Evolutionary conservation across 2,329 filamentous ascomycete species (phyloP).

Genomic region (Colletotrichum lupini): DNA sequence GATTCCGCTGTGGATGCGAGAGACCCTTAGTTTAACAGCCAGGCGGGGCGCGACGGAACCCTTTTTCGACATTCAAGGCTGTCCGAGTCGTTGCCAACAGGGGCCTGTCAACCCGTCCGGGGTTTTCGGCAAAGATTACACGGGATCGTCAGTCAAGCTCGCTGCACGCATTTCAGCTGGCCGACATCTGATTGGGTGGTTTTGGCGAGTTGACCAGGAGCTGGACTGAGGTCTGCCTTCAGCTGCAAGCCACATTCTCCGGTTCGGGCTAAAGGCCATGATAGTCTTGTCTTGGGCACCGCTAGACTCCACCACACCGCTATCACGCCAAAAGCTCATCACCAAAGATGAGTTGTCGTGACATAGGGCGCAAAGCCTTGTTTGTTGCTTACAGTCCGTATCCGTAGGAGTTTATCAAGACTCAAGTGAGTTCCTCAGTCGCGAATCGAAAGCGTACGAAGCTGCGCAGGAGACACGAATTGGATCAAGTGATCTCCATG

Average conservation of each 20-base stretch:
- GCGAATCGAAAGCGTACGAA: neutral
- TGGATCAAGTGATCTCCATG: neutral
- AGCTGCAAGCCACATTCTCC: conserved; percentile 34
- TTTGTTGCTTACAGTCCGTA: neutral
- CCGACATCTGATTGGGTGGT: conserved; percentile 14
- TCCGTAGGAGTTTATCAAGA: neutral
- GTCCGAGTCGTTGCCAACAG: neutral
- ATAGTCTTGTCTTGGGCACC: conserved; percentile 32
- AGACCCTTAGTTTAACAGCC: neutral
- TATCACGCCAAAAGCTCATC: conserved; percentile 8
- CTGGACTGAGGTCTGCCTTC: conserved; percentile 30
- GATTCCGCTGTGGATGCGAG: conserved; percentile 24
- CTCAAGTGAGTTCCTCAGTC: neutral
- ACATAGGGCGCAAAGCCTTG: neutral
- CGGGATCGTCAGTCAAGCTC: conserved; percentile 9
- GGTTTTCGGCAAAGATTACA: neutral
- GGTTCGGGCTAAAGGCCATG: conserved; percentile 26
- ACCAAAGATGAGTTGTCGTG: conserved; percentile 15
- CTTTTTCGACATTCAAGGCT: conserved; percentile 3
- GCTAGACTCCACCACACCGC: conserved; percentile 32
- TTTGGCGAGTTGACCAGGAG: conserved; percentile 26
- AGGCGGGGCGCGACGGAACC: conserved; percentile 6
- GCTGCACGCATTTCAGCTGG: conserved; percentile 9
- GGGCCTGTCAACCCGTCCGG: neutral
- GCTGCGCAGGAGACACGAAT: neutral